Conservation (phyloP, 163 green algal genomes). For the Chlamydomonas reinhardtii region DNA sequence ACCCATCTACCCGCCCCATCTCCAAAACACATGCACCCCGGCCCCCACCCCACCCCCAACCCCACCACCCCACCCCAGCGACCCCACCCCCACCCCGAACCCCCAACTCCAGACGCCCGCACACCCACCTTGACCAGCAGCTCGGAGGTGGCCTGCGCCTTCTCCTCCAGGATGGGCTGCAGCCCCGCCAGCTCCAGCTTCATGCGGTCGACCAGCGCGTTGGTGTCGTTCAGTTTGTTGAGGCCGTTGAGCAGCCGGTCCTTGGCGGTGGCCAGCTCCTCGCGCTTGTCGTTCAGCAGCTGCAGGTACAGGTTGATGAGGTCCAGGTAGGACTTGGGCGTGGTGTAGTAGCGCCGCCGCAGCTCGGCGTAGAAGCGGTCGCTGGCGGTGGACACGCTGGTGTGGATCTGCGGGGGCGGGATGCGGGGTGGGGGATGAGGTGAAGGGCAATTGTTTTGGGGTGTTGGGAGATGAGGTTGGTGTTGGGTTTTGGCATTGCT, state of each 20-base stretch:
- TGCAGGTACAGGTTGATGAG: conserved; percentile 88
- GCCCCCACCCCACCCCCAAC: too few relatives aligned
- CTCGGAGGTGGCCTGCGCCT: conserved; percentile 77
- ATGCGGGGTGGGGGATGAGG: not conserved
- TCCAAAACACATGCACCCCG: too few relatives aligned
- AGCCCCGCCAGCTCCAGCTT: conserved; percentile 82
- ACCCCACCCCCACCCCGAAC: too few relatives aligned
- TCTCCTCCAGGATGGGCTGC: conserved; percentile 83
- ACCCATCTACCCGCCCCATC: too few relatives aligned
- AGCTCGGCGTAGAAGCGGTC: conserved; percentile 83
- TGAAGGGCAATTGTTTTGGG: not conserved
- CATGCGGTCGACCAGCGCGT: conserved; percentile 84
- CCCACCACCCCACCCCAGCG: not conserved
- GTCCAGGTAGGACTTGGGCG: conserved; percentile 89
- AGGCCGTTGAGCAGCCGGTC: conserved; percentile 86
- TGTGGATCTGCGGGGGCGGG: conserved; percentile 76
- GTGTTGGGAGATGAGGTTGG: too few relatives aligned
- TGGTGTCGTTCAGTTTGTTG: conserved; percentile 85
- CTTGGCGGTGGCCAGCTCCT: conserved; percentile 37
- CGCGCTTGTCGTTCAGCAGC: conserved; percentile 78
- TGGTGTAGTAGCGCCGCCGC: conserved; percentile 82
- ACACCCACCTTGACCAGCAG: conserved; percentile 69
- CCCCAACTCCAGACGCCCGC: too few relatives aligned
- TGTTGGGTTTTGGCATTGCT: too few relatives aligned
- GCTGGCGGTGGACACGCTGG: conserved; percentile 67